A percentile compares a stretch with the other conserved stretches of the same genome.
Evolutionary conservation across 306 rosid genomes (phyloP).

Genomic region (Cucumis melo): DNA sequence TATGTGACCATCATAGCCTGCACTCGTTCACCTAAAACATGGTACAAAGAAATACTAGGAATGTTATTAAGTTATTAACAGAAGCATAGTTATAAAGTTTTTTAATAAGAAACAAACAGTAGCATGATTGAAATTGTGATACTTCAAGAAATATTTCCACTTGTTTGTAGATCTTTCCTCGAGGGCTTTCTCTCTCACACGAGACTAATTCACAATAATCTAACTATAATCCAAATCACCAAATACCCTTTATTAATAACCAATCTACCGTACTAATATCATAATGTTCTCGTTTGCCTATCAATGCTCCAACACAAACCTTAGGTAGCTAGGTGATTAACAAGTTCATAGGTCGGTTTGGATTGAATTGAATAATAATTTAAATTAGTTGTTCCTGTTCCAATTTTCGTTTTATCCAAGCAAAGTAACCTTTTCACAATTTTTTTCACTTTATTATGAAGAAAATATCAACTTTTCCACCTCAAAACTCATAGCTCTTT

Average conservation of each 20-base stretch:
- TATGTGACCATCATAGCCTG: neutral
- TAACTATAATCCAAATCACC: neutral
- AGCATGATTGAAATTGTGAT: neutral
- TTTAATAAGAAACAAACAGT: neutral
- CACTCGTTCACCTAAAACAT: neutral
- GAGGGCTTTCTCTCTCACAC: neutral
- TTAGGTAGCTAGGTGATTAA: neutral
- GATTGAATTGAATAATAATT: neutral
- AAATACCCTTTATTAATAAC: neutral
- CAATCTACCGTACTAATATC: neutral
- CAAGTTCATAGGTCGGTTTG: neutral
- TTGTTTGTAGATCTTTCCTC: neutral
- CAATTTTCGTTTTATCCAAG: neutral
- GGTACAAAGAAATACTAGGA: neutral
- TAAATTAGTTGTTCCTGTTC: neutral
- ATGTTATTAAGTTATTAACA: neutral
- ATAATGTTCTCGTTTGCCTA: neutral
- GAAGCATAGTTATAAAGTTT: neutral
- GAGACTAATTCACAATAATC: neutral
- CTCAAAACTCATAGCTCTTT: neutral
- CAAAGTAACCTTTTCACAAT: neutral
- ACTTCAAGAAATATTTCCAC: neutral
- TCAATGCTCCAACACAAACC: neutral
- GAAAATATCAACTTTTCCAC: neutral
- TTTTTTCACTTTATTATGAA: neutral